Percentiles rank a stretch among this genome's conserved stretches.
phyloP scores from a whole-genome alignment of 495 filamentous ascomycete genomes.

The Acidomyces sp. region DNA sequence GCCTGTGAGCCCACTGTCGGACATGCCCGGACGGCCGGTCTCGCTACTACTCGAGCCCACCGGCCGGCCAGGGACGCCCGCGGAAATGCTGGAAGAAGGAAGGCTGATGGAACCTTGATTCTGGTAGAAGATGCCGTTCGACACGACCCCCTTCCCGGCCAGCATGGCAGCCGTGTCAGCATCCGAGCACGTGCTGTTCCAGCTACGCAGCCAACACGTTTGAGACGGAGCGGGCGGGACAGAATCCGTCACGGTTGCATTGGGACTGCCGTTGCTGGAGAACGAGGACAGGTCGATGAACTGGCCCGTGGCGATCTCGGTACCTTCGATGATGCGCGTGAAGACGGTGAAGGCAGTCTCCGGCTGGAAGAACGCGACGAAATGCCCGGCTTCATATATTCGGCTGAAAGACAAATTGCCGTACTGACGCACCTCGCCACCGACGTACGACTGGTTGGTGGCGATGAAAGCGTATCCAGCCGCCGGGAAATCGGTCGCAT shows the following conservation, averaged over 20 bases:
- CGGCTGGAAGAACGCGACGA: constrained; percentile 31
- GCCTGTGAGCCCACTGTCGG: constrained; percentile 20
- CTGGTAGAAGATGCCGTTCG: constrained; percentile 41
- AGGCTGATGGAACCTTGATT: constrained; percentile 27
- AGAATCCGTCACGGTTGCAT: constrained; percentile 34
- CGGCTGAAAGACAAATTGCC: constrained; percentile 32
- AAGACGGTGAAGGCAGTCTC: constrained; percentile 32
- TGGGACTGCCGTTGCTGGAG: constrained; percentile 39
- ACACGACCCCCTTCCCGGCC: constrained; percentile 31
- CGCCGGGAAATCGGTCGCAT: constrained; percentile 39
- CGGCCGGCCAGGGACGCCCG: constrained; percentile 25
- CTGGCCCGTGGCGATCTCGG: constrained; percentile 33
- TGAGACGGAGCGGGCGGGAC: constrained; percentile 14
- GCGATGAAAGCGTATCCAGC: constrained; percentile 40
- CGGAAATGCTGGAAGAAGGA: constrained; percentile 25
- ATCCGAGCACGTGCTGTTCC: constrained; percentile 37
- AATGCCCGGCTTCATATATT: constrained; percentile 31
- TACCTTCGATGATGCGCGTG: constrained; percentile 26
- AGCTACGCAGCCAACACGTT: constrained; percentile 46
- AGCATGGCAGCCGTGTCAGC: constrained; percentile 36
- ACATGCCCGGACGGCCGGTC: background rate
- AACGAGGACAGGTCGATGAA: constrained; percentile 37
- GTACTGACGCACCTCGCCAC: constrained; percentile 30
- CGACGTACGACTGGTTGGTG: too few species aligned
- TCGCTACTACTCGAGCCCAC: constrained; percentile 3